These are phyloP conservation scores for Seiridium unicorne DNA, from an alignment of 2,329 filamentous ascomycete species.

Conservation along the genomic window DNA sequence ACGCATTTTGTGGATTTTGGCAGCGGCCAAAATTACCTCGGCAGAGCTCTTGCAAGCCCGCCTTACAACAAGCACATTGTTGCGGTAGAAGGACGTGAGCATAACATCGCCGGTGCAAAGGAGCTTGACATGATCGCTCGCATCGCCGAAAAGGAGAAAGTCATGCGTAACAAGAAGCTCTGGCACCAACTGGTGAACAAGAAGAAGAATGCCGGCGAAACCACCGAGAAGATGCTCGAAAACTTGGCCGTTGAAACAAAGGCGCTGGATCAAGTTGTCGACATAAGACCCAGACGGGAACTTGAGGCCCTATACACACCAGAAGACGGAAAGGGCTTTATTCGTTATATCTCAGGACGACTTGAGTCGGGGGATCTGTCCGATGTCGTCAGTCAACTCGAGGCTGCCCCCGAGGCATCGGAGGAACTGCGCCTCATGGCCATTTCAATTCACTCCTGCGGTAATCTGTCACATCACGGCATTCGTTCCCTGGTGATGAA, in stretches of 20 bases:
- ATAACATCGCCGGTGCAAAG: constrained; percentile 83
- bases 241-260: constrained; percentile 32
- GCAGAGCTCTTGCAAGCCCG: constrained; percentile 77
- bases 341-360: constrained; percentile 75
- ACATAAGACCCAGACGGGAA: constrained; percentile 51
- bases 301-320: constrained; percentile 52
- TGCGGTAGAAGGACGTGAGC: constrained; percentile 83
- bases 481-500: constrained; percentile 85
- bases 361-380: constrained; percentile 71
- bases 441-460: constrained; percentile 94
- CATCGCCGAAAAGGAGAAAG: constrained; percentile 68
- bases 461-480: constrained; percentile 94
- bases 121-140: constrained; percentile 81
- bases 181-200: constrained; percentile 55
- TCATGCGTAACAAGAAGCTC: constrained; percentile 81
- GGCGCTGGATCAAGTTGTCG: constrained; percentile 29
- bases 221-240: constrained; percentile 37
- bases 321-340: constrained; percentile 63
- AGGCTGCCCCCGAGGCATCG: constrained; percentile 29
- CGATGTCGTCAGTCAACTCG: constrained; percentile 25
- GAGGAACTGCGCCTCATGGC: constrained; percentile 67
- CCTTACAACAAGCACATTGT: constrained; percentile 87
- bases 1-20: constrained; percentile 95
- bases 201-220: constrained; percentile 37
- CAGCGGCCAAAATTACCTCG: constrained; percentile 94